Evolutionary conservation across 129 eudicot species (phyloP), one percentile per base, ranked within the genome.

Genomic region (Ambrosia trifida): DNA sequence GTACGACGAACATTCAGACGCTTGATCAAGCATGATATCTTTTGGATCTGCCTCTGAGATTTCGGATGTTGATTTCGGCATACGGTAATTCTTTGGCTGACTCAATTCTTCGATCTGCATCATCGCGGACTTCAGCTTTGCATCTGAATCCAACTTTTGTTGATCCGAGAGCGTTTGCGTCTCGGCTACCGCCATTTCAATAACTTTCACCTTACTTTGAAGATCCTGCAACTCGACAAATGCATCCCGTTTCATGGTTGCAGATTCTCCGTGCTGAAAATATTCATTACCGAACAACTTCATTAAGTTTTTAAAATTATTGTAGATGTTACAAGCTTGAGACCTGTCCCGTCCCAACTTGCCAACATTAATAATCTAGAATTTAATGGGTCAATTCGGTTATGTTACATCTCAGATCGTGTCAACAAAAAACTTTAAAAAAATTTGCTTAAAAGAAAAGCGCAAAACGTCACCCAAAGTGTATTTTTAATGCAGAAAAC

Each of bases 11-110:
- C 82, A 68, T 51, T 92, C 98, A 4, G 95, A 87, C 8, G 78
- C 80, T 70, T 92, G 91, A 71, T 92, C 96, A 0, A 92, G 91
- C 86, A 89, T 70, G 30, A 92, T 92, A 68, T 89, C 98, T 78
- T 92, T 89, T 9, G 88, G 85, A 28, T 79, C 93, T 3, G 66
- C 76, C 72, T 84, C 91, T 12, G 81, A 82, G 54, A 83, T 83
- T 72, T 86, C 96, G 7, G 89, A 79, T 31, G 76, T 69, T 16
- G 80, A 70, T 13, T 69, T 71, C 74, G 75, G 60, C 47, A 76
- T 60, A 35, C 64, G 66, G 16, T 47, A 72, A 57, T 70, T 66
- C 60, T 64, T 77, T 75, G 75, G 85, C 13, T 81, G 67, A 53
- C 81, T 88, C 69, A 89, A 58, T 46, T 76, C 85, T 71, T 85